phyloP scores from a whole-genome alignment of 1,139 yeast species.

The Suhomyces guaymorum region DNA sequence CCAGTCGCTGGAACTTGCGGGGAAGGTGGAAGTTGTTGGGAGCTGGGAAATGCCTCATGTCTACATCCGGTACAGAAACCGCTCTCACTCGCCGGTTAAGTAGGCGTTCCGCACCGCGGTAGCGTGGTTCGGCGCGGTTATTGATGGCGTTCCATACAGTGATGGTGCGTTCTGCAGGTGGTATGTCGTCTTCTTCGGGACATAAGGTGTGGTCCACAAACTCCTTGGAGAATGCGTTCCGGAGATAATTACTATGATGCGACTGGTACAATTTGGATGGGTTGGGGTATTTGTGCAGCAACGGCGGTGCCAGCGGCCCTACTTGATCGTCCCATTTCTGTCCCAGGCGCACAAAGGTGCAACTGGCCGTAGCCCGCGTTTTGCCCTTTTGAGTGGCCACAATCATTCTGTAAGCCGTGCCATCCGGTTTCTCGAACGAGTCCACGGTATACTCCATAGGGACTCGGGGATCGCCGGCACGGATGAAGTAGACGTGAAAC shows the following conservation, averaged over 20 bases:
- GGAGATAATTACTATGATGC: conserved; percentile 41
- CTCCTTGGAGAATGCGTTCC: conserved; percentile 43
- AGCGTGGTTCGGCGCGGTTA: conserved; percentile 22
- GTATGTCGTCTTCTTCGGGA: conserved; percentile 37
- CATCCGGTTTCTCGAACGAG: conserved; percentile 35
- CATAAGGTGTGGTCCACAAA: conserved; percentile 32
- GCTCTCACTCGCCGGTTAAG: neutral
- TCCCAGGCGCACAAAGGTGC: conserved; percentile 13
- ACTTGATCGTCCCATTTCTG: conserved; percentile 16
- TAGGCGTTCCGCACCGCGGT: conserved; percentile 7
- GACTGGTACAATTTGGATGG: conserved; percentile 31
- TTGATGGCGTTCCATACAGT: conserved; percentile 42
- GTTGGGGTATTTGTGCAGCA: conserved; percentile 30
- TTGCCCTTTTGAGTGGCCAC: conserved; percentile 33
- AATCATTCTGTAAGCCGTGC: conserved; percentile 29
- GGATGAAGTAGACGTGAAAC: conserved; percentile 44
- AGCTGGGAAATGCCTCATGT: too few species aligned
- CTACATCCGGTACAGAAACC: too few species aligned
- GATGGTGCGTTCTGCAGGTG: conserved; percentile 44
- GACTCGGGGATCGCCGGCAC: conserved; percentile 48
- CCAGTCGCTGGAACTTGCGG: conserved; percentile 21
- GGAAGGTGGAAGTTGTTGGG: conserved; percentile 1
- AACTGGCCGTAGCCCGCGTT: conserved; percentile 32
- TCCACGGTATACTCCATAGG: conserved; percentile 63
- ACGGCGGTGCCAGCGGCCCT: conserved; percentile 16